phyloP scores from a whole-genome alignment of 2,329 filamentous ascomycete species.

The Colletotrichum paranaense region DNA sequence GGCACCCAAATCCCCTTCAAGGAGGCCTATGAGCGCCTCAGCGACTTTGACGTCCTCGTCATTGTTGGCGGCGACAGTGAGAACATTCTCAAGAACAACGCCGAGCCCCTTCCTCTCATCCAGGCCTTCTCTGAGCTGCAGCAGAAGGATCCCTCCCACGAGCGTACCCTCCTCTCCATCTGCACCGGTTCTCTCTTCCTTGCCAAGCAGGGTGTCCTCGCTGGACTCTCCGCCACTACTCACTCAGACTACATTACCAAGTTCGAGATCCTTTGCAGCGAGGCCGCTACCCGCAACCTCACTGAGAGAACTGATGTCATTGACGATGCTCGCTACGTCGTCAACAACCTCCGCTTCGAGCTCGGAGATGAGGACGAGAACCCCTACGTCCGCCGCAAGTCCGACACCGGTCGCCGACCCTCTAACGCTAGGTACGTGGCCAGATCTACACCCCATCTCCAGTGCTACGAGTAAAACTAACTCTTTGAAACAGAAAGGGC shows the following conservation, averaged over 20 bases:
- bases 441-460: not conserved
- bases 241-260: slow-evolving; percentile 84
- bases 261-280: slow-evolving; percentile 84
- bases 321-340: slow-evolving; percentile 84
- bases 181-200: slow-evolving; percentile 85
- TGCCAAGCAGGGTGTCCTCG: slow-evolving; percentile 80
- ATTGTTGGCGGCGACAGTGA: slow-evolving; percentile 78
- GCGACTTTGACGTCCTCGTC: slow-evolving; percentile 84
- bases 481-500: slow-evolving; percentile 72
- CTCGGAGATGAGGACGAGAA: slow-evolving; percentile 85
- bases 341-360: slow-evolving; percentile 92
- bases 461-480: slow-evolving; percentile 1
- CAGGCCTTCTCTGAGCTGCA: slow-evolving; percentile 82
- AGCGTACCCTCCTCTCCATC: slow-evolving; percentile 84
- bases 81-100: slow-evolving; percentile 73
- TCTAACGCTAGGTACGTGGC: slow-evolving; percentile 68
- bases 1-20: slow-evolving; percentile 82
- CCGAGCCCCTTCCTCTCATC: slow-evolving; percentile 78
- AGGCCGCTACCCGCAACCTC: slow-evolving; percentile 75
- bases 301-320: slow-evolving; percentile 85
- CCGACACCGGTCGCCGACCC: slow-evolving; percentile 71
- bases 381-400: slow-evolving; percentile 83
- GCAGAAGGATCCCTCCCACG: slow-evolving; percentile 80
- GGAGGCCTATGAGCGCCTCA: slow-evolving; percentile 76
- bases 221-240: slow-evolving; percentile 83